These are phyloP conservation scores for Volvox africanus DNA, from an alignment of 139 green algal species.

Conservation along the genomic window DNA sequence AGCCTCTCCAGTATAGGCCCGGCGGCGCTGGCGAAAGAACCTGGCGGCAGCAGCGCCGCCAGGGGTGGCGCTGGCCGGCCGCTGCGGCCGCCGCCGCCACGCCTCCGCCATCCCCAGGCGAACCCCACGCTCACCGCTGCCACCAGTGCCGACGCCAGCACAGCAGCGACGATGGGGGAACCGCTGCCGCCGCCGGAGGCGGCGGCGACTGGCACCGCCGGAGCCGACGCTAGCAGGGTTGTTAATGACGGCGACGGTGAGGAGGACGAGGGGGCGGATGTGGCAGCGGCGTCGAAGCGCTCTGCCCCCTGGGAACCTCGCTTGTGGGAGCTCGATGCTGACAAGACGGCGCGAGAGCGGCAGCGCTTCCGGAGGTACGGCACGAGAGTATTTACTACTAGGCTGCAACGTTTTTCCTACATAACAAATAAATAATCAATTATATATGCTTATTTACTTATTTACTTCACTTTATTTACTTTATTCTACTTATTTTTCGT, in stretches of 20 bases:
- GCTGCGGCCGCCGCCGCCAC: background rate
- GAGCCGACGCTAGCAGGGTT: background rate
- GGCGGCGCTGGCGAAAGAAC: background rate
- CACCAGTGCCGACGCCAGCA: background rate
- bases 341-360: constrained; percentile 21
- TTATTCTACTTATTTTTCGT: no score
- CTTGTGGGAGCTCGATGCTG: constrained; percentile 20
- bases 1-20: background rate
- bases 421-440: no score
- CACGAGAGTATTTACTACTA: background rate
- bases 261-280: background rate
- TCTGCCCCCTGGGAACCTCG: constrained; percentile 37
- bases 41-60: background rate
- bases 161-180: background rate
- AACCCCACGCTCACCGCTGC: background rate
- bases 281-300: background rate
- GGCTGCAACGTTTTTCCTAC: no score
- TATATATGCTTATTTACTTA: no score
- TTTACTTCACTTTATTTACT: no score
- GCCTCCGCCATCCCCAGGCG: background rate
- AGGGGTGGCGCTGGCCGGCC: background rate
- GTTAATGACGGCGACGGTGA: background rate
- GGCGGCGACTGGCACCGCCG: background rate
- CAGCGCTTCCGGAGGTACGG: constrained; percentile 41
- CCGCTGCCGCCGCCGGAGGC: background rate